These are phyloP conservation scores for Tricholoma furcatifolium DNA, from an alignment of 768 basidiomycete genomes.

Conservation along the genomic window DNA sequence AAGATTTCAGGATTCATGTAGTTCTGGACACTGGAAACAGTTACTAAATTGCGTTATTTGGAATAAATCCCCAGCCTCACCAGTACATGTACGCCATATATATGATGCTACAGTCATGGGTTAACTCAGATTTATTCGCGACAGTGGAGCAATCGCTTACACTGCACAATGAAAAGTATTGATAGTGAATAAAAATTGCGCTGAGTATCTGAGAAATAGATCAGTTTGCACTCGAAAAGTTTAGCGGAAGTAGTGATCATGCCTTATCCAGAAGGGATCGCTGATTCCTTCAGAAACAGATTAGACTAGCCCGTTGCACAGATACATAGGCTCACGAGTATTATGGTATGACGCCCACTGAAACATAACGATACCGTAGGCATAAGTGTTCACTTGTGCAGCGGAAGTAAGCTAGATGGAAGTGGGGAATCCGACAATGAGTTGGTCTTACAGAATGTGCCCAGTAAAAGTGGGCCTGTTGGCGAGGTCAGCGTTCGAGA, in stretches of 20 bases:
- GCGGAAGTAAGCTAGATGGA: not conserved
- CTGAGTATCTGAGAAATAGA: conserved; percentile 17
- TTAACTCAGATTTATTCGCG: not conserved
- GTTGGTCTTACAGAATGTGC: conserved; percentile 20
- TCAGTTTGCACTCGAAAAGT: not conserved
- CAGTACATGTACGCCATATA: conserved; percentile 27
- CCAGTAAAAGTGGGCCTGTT: conserved; percentile 22
- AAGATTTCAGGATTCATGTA: conserved; percentile 15
- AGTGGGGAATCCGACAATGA: not conserved
- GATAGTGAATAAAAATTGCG: conserved; percentile 23
- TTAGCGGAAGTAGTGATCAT: not conserved
- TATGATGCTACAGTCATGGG: conserved; percentile 15
- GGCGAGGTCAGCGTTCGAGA: not conserved
- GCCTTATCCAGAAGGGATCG: conserved; percentile 28
- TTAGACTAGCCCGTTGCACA: not conserved
- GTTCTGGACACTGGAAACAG: conserved; percentile 14
- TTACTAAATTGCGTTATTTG: not conserved
- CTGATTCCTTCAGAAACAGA: conserved; percentile 20
- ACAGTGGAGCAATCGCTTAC: conserved; percentile 11
- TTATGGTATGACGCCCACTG: conserved; percentile 31
- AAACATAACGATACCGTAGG: conserved; percentile 23
- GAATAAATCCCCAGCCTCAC: conserved; percentile 7
- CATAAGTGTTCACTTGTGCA: conserved; percentile 25
- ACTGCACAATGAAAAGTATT: conserved; percentile 28
- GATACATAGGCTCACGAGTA: conserved; percentile 30